Conservation (phyloP, 2,329 filamentous ascomycete genomes). For the Fusarium oligoseptatum region DNA sequence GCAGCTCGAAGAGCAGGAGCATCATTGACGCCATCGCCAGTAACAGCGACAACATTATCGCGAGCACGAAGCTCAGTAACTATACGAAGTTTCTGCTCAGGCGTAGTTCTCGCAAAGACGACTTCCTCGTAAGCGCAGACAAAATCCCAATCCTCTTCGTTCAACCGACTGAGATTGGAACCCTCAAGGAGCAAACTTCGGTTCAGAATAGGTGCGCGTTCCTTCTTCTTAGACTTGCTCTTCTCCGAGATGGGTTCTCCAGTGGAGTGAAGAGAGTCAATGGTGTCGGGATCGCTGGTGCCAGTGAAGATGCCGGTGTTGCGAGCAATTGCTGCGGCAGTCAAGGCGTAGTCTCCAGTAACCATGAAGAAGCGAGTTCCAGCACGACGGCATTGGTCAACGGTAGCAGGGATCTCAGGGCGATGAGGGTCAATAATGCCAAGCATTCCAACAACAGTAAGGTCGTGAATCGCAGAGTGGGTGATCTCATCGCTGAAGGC, state of each 20-base stretch:
- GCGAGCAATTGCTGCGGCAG: conserved; percentile 74
- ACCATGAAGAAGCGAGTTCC: conserved; percentile 63
- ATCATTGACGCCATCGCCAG: conserved; percentile 80
- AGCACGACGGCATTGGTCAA: conserved; percentile 58
- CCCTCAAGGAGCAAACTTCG: conserved; percentile 62
- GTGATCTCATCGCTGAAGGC: conserved; percentile 65
- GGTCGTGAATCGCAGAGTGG: conserved; percentile 53
- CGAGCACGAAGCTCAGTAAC: conserved; percentile 74
- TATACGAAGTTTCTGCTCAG: conserved; percentile 79
- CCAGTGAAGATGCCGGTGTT: conserved; percentile 74
- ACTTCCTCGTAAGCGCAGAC: conserved; percentile 68
- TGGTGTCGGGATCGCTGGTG: conserved; percentile 58
- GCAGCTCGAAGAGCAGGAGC: conserved; percentile 75
- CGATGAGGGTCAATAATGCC: conserved; percentile 64
- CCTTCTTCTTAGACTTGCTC: conserved; percentile 22
- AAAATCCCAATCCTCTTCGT: conserved; percentile 60
- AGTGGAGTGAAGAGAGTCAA: conserved; percentile 37
- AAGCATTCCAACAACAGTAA: conserved; percentile 65
- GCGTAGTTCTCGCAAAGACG: conserved; percentile 77
- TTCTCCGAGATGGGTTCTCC: conserved; percentile 26
- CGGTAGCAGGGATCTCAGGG: conserved; percentile 57
- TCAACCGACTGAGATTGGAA: conserved; percentile 68
- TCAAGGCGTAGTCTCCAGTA: conserved; percentile 64
- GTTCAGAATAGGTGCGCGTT: conserved; percentile 15
- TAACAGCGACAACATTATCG: conserved; percentile 75